These are phyloP conservation scores for Albophoma yamanashiensis DNA, from an alignment of 2,329 filamentous ascomycete species.

Conservation along the genomic window DNA sequence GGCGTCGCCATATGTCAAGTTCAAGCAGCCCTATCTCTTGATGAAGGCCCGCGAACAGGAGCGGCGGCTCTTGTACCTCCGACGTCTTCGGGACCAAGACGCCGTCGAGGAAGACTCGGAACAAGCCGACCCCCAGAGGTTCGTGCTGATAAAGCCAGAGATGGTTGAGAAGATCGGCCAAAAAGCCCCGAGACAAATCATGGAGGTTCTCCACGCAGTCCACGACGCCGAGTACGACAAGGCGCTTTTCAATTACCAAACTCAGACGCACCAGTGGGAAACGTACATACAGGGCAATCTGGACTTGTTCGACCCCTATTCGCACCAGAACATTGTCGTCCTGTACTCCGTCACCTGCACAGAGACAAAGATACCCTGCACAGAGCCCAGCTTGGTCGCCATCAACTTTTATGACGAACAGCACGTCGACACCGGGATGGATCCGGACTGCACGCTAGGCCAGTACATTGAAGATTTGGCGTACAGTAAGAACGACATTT, in stretches of 20 bases:
- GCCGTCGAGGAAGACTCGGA: slow-evolving; percentile 50
- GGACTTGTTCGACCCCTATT: slow-evolving; percentile 86
- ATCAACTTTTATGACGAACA: slow-evolving; percentile 94
- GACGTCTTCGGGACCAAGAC: slow-evolving; percentile 70
- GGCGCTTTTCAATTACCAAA: slow-evolving; percentile 85
- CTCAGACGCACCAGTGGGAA: slow-evolving; percentile 93
- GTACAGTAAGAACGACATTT: slow-evolving; percentile 63
- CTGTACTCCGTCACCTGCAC: slow-evolving; percentile 92
- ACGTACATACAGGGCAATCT: slow-evolving; percentile 82
- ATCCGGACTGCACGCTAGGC: slow-evolving; percentile 85
- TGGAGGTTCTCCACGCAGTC: slow-evolving; percentile 87
- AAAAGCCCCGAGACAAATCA: slow-evolving; percentile 73
- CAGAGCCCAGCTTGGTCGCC: slow-evolving; percentile 80
- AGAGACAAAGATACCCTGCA: slow-evolving; percentile 83
- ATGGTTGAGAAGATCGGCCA: slow-evolving; percentile 85
- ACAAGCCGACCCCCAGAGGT: slow-evolving; percentile 57
- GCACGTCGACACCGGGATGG: slow-evolving; percentile 57
- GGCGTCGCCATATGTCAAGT: slow-evolving; percentile 91
- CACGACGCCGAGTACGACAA: slow-evolving; percentile 97
- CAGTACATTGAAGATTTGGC: slow-evolving; percentile 93
- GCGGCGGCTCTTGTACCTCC: slow-evolving; percentile 69
- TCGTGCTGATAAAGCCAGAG: slow-evolving; percentile 85
- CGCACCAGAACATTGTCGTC: slow-evolving; percentile 93
- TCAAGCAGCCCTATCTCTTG: slow-evolving; percentile 84
- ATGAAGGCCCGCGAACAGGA: slow-evolving; percentile 91